Percentiles rank a stretch among this genome's conserved stretches.
These are phyloP conservation scores for Xylariaceae sp. DNA, from an alignment of 2,329 filamentous ascomycete genomes.

Conservation along the genomic window DNA sequence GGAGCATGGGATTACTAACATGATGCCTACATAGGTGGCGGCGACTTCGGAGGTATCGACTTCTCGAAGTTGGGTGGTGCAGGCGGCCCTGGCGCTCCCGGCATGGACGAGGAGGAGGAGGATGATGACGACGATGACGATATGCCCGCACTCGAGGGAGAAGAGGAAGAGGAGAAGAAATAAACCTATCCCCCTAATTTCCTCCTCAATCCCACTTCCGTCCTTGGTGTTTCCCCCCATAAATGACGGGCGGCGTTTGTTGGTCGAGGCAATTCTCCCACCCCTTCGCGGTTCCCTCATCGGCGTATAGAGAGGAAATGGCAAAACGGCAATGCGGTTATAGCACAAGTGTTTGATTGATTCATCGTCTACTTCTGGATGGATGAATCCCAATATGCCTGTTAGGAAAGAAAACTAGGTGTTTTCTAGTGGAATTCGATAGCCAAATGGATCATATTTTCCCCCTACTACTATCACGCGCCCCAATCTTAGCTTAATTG, in stretches of 20 bases:
- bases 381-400: too few species aligned
- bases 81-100: conserved; percentile 43
- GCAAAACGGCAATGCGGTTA: conserved; percentile 15
- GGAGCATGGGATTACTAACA: conserved; percentile 17
- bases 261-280: conserved; percentile 22
- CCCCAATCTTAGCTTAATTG: too few species aligned
- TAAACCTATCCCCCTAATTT: too few species aligned
- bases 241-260: conserved; percentile 6
- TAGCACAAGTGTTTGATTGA: background rate
- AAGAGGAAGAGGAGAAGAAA: conserved; percentile 43
- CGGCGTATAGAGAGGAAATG: conserved; percentile 18
- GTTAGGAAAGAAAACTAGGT: too few species aligned
- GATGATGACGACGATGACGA: conserved; percentile 66
- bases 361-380: too few species aligned
- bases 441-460: too few species aligned
- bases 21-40: conserved; percentile 40
- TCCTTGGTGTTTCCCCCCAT: conserved; percentile 2
- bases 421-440: too few species aligned
- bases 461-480: too few species aligned
- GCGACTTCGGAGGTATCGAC: conserved; percentile 83
- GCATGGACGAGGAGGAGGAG: conserved; percentile 44
- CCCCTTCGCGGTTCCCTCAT: conserved; percentile 13
- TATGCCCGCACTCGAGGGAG: conserved; percentile 77
- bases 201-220: conserved; percentile 9
- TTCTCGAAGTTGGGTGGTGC: conserved; percentile 85